phyloP scores from a whole-genome alignment of 140 eudicot species.

The Bidens hawaiensis region DNA sequence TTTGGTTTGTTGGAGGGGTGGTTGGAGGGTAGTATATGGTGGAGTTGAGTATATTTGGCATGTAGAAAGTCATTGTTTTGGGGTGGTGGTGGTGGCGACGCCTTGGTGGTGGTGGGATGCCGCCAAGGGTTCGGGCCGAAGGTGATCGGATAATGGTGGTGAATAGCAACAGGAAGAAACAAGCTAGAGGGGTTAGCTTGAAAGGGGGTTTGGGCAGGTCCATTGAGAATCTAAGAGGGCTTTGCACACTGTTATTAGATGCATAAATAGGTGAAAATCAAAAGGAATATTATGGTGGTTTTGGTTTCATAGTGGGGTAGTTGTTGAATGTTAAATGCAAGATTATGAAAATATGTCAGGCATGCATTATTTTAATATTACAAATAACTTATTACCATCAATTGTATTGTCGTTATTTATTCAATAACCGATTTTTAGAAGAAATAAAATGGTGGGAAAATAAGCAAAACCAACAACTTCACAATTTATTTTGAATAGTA shows the following conservation, averaged over 20 bases:
- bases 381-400: neutral
- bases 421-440: too few species aligned
- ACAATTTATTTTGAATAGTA: too few species aligned
- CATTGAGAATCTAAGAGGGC: conserved; percentile 37
- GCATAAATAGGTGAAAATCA: conserved; percentile 21
- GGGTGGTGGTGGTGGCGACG: conserved; percentile 24
- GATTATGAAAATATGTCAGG: neutral
- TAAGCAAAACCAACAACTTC: too few species aligned
- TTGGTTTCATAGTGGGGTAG: conserved; percentile 42
- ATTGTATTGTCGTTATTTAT: too few species aligned
- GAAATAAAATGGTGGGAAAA: too few species aligned
- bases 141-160: conserved; percentile 22
- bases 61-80: conserved; percentile 39
- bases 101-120: conserved; percentile 13
- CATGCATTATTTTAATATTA: neutral
- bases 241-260: conserved; percentile 20
- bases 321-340: conserved; percentile 15
- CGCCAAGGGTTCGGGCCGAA: conserved; percentile 39
- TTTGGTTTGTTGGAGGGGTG: conserved; percentile 26
- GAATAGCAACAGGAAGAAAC: conserved; percentile 33
- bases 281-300: conserved; percentile 27
- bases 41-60: conserved; percentile 36
- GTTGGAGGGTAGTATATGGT: conserved; percentile 19
- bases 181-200: conserved; percentile 26
- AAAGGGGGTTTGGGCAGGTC: conserved; percentile 27